A percentile compares a stretch with the other conserved stretches of the same genome.
These are phyloP conservation scores for Penicillium waksmanii DNA, from an alignment of 495 filamentous ascomycete genomes.

Conservation along the genomic window DNA sequence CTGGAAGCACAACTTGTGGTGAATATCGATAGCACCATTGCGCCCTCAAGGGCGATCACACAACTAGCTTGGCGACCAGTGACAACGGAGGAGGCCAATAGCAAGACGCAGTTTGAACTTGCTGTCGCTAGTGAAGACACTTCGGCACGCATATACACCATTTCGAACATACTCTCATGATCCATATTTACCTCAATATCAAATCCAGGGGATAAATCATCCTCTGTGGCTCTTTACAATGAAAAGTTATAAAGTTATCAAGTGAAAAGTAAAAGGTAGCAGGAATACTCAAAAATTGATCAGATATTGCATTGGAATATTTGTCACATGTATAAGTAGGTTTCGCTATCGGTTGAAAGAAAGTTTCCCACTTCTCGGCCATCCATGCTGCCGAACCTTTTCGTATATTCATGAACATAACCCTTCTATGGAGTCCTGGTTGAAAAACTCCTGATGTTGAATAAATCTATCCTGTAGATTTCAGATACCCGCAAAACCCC, in stretches of 20 bases:
- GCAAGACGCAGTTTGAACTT: conserved; percentile 53
- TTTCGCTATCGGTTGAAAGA: conserved; percentile 4
- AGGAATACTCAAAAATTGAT: neutral
- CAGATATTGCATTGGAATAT: neutral
- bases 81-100: conserved; percentile 13
- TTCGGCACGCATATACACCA: conserved; percentile 72
- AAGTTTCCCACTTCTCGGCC: neutral
- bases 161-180: conserved; percentile 44
- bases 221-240: neutral
- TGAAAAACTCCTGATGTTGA: conserved; percentile 41
- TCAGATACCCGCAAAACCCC: conserved; percentile 31
- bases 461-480: conserved; percentile 25
- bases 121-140: conserved; percentile 84
- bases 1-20: conserved; percentile 48
- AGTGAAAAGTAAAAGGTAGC: neutral
- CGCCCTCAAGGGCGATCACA: conserved; percentile 74
- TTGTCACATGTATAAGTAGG: neutral
- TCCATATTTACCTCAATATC: conserved; percentile 22
- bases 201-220: neutral
- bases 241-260: neutral
- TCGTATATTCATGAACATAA: conserved; percentile 7
- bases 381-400: neutral
- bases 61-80: conserved; percentile 78
- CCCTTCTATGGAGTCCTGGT: conserved; percentile 32
- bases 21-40: conserved; percentile 46